phyloP scores from a whole-genome alignment of 352 stramenopile species.

The Phytophthora tentaculata region DNA sequence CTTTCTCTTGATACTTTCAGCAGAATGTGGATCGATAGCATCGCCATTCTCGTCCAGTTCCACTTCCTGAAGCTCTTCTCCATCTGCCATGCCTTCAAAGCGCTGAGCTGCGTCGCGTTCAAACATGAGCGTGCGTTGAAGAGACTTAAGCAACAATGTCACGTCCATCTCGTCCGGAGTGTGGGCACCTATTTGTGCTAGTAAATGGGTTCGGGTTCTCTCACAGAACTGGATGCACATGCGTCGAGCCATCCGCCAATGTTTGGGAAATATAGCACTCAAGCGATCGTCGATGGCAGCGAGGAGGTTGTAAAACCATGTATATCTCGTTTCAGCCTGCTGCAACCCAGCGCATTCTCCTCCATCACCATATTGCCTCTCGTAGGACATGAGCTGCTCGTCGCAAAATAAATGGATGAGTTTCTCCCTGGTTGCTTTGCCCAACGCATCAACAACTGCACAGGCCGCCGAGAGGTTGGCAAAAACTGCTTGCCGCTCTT shows the following conservation, averaged over 20 bases:
- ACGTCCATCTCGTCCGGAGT: constrained; percentile 82
- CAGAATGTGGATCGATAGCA: constrained; percentile 72
- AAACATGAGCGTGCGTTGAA: constrained; percentile 83
- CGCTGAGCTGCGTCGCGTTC: constrained; percentile 73
- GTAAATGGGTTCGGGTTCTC: constrained; percentile 74
- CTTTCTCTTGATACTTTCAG: constrained; percentile 78
- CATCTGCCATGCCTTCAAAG: constrained; percentile 64
- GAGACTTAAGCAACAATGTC: constrained; percentile 67
- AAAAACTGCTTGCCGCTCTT: constrained; percentile 71
- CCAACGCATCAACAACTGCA: constrained; percentile 71
- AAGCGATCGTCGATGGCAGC: constrained; percentile 83
- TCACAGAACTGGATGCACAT: constrained; percentile 95
- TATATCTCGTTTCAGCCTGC: constrained; percentile 74
- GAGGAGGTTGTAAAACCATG: constrained; percentile 85
- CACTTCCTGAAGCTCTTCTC: constrained; percentile 56
- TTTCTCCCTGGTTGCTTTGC: constrained; percentile 70
- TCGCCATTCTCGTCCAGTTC: constrained; percentile 80
- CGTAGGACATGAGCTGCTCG: constrained; percentile 69
- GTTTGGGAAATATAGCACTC: constrained; percentile 93
- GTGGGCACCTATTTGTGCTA: constrained; percentile 66
- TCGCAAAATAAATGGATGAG: constrained; percentile 76
- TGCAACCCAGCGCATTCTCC: constrained; percentile 62
- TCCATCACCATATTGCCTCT: constrained; percentile 65
- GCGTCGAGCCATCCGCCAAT: constrained; percentile 96
- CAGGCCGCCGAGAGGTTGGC: constrained; percentile 73